phyloP scores from a whole-genome alignment of 257 asterid species.

The Avicennia marina region DNA sequence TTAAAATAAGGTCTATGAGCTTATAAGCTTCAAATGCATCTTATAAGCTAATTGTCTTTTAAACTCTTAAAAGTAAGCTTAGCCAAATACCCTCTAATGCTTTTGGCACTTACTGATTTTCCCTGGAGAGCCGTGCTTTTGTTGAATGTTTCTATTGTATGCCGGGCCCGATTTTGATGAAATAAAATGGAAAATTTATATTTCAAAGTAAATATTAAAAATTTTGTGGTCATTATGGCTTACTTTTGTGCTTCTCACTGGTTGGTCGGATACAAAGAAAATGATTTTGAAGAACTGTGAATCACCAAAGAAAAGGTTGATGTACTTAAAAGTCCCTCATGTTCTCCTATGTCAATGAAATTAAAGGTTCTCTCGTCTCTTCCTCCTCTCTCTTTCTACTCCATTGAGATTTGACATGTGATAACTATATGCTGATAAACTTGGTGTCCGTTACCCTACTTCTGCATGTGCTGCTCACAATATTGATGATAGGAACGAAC shows the following conservation, averaged over 20 bases:
- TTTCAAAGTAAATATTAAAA: neutral
- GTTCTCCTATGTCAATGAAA: neutral
- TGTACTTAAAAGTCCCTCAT: neutral
- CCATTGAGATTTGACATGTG: neutral
- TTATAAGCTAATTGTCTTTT: too few relatives aligned
- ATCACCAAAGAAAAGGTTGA: neutral
- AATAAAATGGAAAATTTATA: neutral
- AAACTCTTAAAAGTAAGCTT: too few relatives aligned
- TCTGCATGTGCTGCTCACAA: too few relatives aligned
- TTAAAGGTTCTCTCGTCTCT: neutral
- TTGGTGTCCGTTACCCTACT: too few relatives aligned
- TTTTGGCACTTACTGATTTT: too few relatives aligned
- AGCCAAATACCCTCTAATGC: too few relatives aligned
- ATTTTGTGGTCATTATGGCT: neutral
- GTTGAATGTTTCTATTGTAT: neutral
- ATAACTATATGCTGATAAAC: neutral
- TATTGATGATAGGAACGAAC: too few relatives aligned
- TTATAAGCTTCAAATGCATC: too few relatives aligned
- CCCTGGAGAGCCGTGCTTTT: too few relatives aligned
- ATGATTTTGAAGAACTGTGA: too few relatives aligned
- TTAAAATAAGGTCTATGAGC: too few relatives aligned
- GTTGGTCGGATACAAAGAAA: neutral
- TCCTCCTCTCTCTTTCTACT: neutral
- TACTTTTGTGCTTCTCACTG: slow-evolving; percentile 7
- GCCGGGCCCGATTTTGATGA: slow-evolving; percentile 1